Evolutionary conservation across 2,329 filamentous ascomycete species (phyloP).

Genomic region (Trichophyton verrucosum): DNA sequence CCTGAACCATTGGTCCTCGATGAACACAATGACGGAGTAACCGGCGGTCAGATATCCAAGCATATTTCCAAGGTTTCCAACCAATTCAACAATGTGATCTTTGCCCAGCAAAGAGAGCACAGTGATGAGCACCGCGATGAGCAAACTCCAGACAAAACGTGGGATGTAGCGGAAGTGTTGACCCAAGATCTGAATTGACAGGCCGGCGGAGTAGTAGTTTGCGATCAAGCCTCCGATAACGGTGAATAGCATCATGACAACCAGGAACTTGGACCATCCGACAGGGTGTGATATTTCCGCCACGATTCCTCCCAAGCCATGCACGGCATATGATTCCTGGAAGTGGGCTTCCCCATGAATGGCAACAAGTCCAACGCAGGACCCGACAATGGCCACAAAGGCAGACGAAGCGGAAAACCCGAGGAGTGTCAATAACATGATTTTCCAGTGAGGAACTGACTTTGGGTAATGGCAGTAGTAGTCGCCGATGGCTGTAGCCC

Average conservation of each 20-base stretch:
- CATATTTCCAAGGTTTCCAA: slow-evolving; percentile 35
- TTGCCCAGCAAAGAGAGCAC: slow-evolving; percentile 34
- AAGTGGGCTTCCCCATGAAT: background rate
- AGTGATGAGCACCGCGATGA: slow-evolving; percentile 33
- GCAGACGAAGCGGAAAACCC: background rate
- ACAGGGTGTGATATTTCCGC: background rate
- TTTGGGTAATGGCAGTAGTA: slow-evolving; percentile 5
- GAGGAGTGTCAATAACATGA: background rate
- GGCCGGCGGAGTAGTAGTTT: slow-evolving; percentile 33
- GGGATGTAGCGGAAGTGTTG: slow-evolving; percentile 41
- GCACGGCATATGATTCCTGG: background rate
- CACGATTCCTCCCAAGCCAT: slow-evolving; percentile 1
- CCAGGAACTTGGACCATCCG: slow-evolving; percentile 3
- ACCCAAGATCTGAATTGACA: slow-evolving; percentile 37
- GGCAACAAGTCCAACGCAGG: background rate
- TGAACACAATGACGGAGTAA: slow-evolving; percentile 36
- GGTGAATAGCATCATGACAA: slow-evolving; percentile 4
- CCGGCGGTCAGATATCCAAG: slow-evolving; percentile 38
- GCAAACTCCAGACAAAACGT: slow-evolving; percentile 35
- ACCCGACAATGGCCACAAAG: background rate
- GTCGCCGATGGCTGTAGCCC: slow-evolving; percentile 1
- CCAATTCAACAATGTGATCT: slow-evolving; percentile 30
- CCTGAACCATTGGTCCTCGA: slow-evolving; percentile 36
- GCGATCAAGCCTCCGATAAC: slow-evolving; percentile 28
- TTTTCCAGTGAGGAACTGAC: background rate